Base-by-base conservation (phyloP, 2,329 filamentous ascomycete genomes). In the Cytospora schulzeri region DNA sequence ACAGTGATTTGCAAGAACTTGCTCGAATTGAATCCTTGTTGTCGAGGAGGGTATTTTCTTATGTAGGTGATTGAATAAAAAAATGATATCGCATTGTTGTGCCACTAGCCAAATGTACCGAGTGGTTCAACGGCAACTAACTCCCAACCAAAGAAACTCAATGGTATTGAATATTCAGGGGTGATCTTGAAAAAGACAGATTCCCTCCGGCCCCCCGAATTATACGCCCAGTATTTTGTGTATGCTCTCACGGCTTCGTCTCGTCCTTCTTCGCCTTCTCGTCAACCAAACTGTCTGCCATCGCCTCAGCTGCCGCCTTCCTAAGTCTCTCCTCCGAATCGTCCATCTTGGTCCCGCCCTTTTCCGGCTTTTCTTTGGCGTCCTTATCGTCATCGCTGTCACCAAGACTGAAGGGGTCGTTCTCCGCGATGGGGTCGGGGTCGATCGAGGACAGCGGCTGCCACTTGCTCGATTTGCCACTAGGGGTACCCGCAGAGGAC, bases 371-470 rank as follows among this genome's bases (percentile, higher is more conserved):
- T 53, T 85, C 83, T 78, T 93, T 95, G 19, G 81, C 77, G 60
- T 93, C 91, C 70, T 90, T 90, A 77, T 99, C 95, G 70, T 97
- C 93, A 70, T 98, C 94, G 72, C 92, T 96, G 71, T 98, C 94
- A 6, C 95, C 95, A 17, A 99, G 84, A 72, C 93, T 97, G 79
- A 99, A 99, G 0, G 95, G 95, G 73, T 99, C 95, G 71, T 97
- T 94, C 70, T 98, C 93, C 22, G 85, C 84, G 67, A 97, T 90
- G 17, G 94, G 93, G 68, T 86, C 89, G 1, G 93, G 92, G 68
- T 96, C 91, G 17, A 97, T 88, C 0, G 89, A 85, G 15, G 93
- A 92, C 70, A 99, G 80, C 12, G 95, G 94, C 77, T 99, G 94
- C 95, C 95, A 99, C 80, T 99, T 99, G 84, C 93, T 97, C 54